phyloP scores from a whole-genome alignment of 768 basidiomycete genomes.

The Lactarius akahatsu region DNA sequence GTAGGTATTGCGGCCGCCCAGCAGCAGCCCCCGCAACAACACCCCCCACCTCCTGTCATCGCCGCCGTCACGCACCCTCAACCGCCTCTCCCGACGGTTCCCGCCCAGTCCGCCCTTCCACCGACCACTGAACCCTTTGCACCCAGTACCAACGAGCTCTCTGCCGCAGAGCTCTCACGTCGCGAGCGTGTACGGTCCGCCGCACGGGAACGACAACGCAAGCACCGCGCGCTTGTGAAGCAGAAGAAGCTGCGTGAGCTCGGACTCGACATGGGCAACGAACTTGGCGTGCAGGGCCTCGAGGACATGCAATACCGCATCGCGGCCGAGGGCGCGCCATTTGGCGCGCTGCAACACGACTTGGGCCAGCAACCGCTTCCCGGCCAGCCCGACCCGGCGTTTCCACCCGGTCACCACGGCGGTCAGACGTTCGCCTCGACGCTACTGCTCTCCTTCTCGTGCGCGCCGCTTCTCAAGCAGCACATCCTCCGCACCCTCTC shows the following conservation, averaged over 20 bases:
- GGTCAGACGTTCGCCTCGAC: constrained; percentile 83
- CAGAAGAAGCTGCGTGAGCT: constrained; percentile 78
- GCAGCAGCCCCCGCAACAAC: constrained; percentile 29
- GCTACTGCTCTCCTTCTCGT: constrained; percentile 72
- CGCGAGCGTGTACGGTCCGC: constrained; percentile 72
- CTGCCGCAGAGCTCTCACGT: constrained; percentile 64
- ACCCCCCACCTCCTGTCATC: constrained; percentile 19
- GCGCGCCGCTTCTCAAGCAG: constrained; percentile 68
- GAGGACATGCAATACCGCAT: constrained; percentile 69
- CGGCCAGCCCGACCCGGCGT: constrained; percentile 54
- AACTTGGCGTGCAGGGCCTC: constrained; percentile 51
- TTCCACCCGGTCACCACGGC: constrained; percentile 56
- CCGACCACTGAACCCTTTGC: constrained; percentile 43
- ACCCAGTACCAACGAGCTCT: constrained; percentile 39
- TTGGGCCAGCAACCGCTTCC: constrained; percentile 37
- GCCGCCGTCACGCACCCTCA: constrained; percentile 24
- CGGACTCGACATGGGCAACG: constrained; percentile 80
- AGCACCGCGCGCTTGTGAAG: constrained; percentile 77
- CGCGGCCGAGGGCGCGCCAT: constrained; percentile 44
- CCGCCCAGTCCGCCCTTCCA: constrained; percentile 8
- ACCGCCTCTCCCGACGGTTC: constrained; percentile 21
- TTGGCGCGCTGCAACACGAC: constrained; percentile 35
- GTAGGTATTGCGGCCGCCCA: constrained; percentile 33
- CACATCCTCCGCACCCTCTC: constrained; percentile 69
- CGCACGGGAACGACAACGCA: constrained; percentile 78